These are phyloP conservation scores for Podospora pseudopauciseta DNA, from an alignment of 495 filamentous ascomycete species.

Conservation along the genomic window DNA sequence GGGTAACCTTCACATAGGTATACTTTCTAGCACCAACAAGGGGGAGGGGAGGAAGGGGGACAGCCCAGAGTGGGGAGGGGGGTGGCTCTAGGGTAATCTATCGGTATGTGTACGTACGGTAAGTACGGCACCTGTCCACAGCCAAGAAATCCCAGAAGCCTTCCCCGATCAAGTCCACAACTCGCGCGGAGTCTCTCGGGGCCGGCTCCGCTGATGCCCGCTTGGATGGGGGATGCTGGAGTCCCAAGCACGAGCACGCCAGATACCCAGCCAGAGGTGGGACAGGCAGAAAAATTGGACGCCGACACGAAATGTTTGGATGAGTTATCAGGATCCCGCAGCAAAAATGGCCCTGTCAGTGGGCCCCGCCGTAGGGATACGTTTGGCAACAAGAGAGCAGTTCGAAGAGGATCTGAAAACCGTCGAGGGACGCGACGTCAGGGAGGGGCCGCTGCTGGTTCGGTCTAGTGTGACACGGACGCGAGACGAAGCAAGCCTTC, in stretches of 20 bases:
- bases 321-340: conserved; percentile 21
- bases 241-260: background rate
- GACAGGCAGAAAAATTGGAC: conserved; percentile 11
- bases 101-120: background rate
- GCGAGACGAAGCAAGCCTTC: conserved; percentile 8
- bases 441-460: background rate
- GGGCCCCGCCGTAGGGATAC: background rate
- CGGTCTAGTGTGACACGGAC: conserved; percentile 2
- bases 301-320: conserved; percentile 11
- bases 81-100: conserved; percentile 18
- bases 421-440: background rate
- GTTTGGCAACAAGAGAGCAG: background rate
- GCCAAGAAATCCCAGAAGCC: conserved; percentile 10
- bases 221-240: background rate
- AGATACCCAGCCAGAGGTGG: background rate
- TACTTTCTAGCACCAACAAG: conserved; percentile 10
- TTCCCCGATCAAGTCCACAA: conserved; percentile 26
- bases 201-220: conserved; percentile 12
- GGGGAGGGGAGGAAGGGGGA: conserved; percentile 1
- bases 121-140: background rate
- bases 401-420: background rate
- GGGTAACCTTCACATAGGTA: conserved; percentile 10
- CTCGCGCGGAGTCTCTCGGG: conserved; percentile 11
- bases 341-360: background rate
- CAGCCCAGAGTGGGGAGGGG: background rate